Conservation (phyloP, 495 filamentous ascomycete species). For the Penicillium chermesinum region DNA sequence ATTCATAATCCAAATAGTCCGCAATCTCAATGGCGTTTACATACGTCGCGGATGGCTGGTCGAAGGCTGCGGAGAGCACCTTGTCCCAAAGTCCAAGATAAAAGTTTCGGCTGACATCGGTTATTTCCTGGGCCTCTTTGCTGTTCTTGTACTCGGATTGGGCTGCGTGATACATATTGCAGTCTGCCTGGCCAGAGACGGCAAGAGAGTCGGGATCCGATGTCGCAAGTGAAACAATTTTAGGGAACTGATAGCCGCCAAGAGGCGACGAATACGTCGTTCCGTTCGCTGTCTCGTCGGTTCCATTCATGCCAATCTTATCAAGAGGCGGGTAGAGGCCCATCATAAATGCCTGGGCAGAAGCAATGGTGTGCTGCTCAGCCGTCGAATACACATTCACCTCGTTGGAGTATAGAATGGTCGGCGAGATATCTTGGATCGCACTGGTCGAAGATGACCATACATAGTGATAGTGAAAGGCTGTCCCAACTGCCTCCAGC, state of each 20-base stretch:
- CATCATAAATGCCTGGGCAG: slow-evolving; percentile 73
- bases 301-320: slow-evolving; percentile 34
- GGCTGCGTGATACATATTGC: slow-evolving; percentile 39
- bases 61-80: slow-evolving; percentile 31
- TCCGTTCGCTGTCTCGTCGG: slow-evolving; percentile 49
- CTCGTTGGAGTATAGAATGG: slow-evolving; percentile 43
- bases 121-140: slow-evolving; percentile 31
- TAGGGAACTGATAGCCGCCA: slow-evolving; percentile 69
- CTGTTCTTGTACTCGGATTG: slow-evolving; percentile 35
- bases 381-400: slow-evolving; percentile 42
- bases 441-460: slow-evolving; percentile 33
- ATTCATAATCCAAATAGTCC: slow-evolving; percentile 70
- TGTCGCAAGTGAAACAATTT: slow-evolving; percentile 46
- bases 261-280: slow-evolving; percentile 54
- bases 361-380: slow-evolving; percentile 48
- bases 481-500: slow-evolving; percentile 54
- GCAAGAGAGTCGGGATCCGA: slow-evolving; percentile 52
- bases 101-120: slow-evolving; percentile 38
- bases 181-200: slow-evolving; percentile 55
- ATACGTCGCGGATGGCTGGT: slow-evolving; percentile 44
- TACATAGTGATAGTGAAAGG: slow-evolving; percentile 58
- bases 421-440: slow-evolving; percentile 37
- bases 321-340: slow-evolving; percentile 70
- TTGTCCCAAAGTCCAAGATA: slow-evolving; percentile 45
- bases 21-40: slow-evolving; percentile 56